A percentile compares a stretch with the other conserved stretches of the same genome.
These are phyloP conservation scores for Globisporangium radiosum DNA, from an alignment of 352 stramenopile genomes.

Conservation along the genomic window DNA sequence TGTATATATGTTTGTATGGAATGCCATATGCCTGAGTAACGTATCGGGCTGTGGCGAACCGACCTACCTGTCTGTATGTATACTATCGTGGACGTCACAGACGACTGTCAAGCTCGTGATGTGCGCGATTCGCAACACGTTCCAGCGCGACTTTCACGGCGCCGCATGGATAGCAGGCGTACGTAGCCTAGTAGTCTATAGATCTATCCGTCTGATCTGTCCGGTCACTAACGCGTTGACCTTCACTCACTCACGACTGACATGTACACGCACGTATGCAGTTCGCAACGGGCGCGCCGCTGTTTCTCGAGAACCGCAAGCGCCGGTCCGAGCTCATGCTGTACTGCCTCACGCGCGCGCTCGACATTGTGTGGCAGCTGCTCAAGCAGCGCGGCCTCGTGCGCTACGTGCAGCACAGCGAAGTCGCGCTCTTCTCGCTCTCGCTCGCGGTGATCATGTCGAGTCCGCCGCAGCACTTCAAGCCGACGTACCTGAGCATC, in stretches of 20 bases:
- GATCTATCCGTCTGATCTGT: too few relatives aligned
- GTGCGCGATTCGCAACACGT: conserved; percentile 64
- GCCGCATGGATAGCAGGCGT: conserved; percentile 47
- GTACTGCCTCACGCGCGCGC: conserved; percentile 65
- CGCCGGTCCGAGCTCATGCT: conserved; percentile 82
- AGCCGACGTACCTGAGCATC: conserved; percentile 78
- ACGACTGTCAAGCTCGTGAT: conserved; percentile 69
- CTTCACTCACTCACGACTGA: too few relatives aligned
- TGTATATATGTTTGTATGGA: not conserved
- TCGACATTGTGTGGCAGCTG: conserved; percentile 79
- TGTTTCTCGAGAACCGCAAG: conserved; percentile 81
- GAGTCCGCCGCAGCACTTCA: conserved; percentile 71
- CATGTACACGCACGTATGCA: conserved; percentile 11
- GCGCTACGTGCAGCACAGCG: conserved; percentile 68
- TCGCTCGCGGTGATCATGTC: conserved; percentile 85
- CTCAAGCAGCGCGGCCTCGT: conserved; percentile 60
- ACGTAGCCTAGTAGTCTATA: conserved; percentile 12
- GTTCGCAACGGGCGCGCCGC: conserved; percentile 44
- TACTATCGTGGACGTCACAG: conserved; percentile 14
- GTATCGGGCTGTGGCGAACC: too few relatives aligned
- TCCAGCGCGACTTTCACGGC: conserved; percentile 52
- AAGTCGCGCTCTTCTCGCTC: conserved; percentile 78
- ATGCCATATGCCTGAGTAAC: too few relatives aligned
- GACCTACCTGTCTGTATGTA: too few relatives aligned
- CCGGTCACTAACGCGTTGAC: too few relatives aligned